Evolutionary conservation across 2,329 filamentous ascomycete species (phyloP).

Genomic region (Trichoderma sp.): DNA sequence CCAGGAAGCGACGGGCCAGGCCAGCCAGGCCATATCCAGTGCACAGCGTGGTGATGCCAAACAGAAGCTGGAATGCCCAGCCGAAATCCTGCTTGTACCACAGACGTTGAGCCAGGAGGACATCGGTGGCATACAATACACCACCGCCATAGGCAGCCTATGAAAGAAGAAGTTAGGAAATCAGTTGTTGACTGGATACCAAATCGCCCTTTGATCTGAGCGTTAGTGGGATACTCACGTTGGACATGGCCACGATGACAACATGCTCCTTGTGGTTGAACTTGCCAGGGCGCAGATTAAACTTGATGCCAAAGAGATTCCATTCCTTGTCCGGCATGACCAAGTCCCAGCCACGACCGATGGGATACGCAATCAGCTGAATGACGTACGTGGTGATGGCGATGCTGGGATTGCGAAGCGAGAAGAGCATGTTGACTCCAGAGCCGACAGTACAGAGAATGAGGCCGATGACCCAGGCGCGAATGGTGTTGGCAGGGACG

Average conservation of each 20-base stretch:
- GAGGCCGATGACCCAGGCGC: conserved; percentile 64
- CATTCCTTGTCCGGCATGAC: conserved; percentile 56
- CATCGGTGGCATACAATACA: conserved; percentile 57
- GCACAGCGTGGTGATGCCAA: conserved; percentile 57
- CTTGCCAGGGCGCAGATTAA: conserved; percentile 58
- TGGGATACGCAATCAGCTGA: conserved; percentile 63
- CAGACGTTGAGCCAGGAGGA: conserved; percentile 52
- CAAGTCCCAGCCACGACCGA: conserved; percentile 57
- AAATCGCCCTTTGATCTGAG: neutral
- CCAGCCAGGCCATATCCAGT: conserved; percentile 61
- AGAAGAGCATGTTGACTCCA: conserved; percentile 62
- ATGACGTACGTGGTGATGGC: conserved; percentile 62
- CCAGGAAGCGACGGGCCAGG: conserved; percentile 54
- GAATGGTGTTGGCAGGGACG: conserved; percentile 64
- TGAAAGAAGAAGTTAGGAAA: conserved; percentile 2
- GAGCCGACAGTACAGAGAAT: conserved; percentile 64
- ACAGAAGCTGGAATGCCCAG: conserved; percentile 56
- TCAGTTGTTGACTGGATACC: neutral
- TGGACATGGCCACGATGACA: conserved; percentile 65
- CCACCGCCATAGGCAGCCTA: conserved; percentile 60
- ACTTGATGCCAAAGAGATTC: conserved; percentile 54
- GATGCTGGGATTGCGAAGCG: conserved; percentile 60
- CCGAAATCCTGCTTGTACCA: conserved; percentile 60
- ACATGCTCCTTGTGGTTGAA: conserved; percentile 66
- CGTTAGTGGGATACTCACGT: conserved; percentile 46